Percentiles rank a stretch among this genome's conserved stretches.
These are phyloP conservation scores for Panellus pusillus DNA, from an alignment of 768 basidiomycete species.

Conservation along the genomic window DNA sequence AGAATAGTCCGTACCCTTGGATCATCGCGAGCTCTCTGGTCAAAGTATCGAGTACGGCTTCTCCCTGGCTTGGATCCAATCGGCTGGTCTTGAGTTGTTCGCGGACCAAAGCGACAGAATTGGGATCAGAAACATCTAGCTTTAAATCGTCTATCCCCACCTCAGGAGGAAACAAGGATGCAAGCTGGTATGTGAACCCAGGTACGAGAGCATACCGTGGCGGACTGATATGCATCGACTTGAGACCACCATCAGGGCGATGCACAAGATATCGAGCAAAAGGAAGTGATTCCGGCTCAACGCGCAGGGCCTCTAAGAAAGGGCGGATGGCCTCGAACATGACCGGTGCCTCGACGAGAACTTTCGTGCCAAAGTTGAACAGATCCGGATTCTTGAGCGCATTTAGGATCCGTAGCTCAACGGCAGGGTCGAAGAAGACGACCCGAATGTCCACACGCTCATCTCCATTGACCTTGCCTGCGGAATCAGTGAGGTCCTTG, in stretches of 20 bases:
- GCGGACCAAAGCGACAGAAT: slow-evolving; percentile 49
- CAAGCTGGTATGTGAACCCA: slow-evolving; percentile 55
- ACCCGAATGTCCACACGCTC: slow-evolving; percentile 47
- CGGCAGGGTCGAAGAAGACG: slow-evolving; percentile 61
- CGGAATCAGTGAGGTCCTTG: slow-evolving; percentile 47
- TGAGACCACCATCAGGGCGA: slow-evolving; percentile 35
- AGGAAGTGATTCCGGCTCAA: slow-evolving; percentile 57
- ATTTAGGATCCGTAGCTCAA: slow-evolving; percentile 49
- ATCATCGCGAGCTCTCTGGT: slow-evolving; percentile 64
- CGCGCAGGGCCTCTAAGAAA: slow-evolving; percentile 60
- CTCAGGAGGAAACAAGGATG: slow-evolving; percentile 48
- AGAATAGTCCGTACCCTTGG: slow-evolving; percentile 53
- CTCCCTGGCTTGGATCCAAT: slow-evolving; percentile 70
- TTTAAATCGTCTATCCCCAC: slow-evolving; percentile 39
- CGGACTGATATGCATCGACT: slow-evolving; percentile 38
- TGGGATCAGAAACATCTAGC: slow-evolving; percentile 40
- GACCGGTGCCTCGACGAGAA: slow-evolving; percentile 62
- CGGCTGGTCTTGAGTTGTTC: slow-evolving; percentile 48
- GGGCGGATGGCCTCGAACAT: slow-evolving; percentile 70
- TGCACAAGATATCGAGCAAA: slow-evolving; percentile 57
- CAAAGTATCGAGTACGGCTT: slow-evolving; percentile 63
- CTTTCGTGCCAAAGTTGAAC: slow-evolving; percentile 23
- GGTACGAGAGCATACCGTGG: slow-evolving; percentile 58
- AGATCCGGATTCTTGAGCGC: slow-evolving; percentile 23
- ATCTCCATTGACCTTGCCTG: slow-evolving; percentile 25